These are phyloP conservation scores for Tulasnella sp. DNA, from an alignment of 768 basidiomycete species.

Conservation along the genomic window DNA sequence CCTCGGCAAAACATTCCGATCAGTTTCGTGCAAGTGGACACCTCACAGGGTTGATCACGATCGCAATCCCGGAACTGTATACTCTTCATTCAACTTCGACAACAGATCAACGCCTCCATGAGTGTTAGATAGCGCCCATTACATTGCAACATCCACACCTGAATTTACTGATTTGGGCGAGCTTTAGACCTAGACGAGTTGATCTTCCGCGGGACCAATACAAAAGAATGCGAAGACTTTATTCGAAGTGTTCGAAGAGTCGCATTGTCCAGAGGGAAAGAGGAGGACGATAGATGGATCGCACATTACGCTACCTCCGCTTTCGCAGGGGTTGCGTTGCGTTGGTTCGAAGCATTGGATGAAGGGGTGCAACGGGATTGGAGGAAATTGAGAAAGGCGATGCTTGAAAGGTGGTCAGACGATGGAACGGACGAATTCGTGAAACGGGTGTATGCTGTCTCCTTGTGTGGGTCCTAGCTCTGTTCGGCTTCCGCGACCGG, in stretches of 20 bases:
- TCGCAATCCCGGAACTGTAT: no score
- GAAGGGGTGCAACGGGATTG: neutral
- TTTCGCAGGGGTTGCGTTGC: neutral
- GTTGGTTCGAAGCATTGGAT: neutral
- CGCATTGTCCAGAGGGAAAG: neutral
- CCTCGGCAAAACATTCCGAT: no score
- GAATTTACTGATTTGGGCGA: no score
- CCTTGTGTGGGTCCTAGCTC: neutral
- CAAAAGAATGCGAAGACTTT: neutral
- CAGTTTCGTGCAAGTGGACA: no score
- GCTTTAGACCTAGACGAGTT: neutral
- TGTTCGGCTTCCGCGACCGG: neutral
- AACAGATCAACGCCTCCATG: no score
- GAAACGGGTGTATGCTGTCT: neutral
- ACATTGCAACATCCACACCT: no score
- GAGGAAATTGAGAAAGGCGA: neutral
- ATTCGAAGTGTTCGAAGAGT: neutral
- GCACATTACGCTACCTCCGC: neutral
- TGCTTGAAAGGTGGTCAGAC: constrained; percentile 2
- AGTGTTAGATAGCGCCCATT: no score
- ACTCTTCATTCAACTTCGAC: no score
- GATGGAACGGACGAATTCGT: neutral
- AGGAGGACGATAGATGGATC: neutral
- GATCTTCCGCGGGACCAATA: neutral
- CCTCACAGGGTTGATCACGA: no score